A percentile compares a stretch with the other conserved stretches of the same genome.
phyloP scores from a whole-genome alignment of 306 rosid genomes.

The Cucurbita argyrosperma region DNA sequence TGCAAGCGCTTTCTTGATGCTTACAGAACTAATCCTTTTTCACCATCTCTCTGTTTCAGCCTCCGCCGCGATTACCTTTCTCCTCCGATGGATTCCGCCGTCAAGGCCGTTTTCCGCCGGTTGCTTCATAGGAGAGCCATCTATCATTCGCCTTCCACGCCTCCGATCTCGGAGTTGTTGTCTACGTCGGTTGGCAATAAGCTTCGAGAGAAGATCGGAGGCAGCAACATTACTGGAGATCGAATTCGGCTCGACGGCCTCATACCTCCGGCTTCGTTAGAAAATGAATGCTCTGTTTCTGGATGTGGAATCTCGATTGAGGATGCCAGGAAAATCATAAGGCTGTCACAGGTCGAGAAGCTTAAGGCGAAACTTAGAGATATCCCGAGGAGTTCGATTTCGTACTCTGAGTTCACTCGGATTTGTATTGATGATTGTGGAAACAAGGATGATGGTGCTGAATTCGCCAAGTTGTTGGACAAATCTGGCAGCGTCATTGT shows the following conservation, averaged over 20 bases:
- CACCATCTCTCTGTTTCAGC: constrained; percentile 3
- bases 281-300: neutral
- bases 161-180: constrained; percentile 34
- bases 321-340: constrained; percentile 60
- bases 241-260: constrained; percentile 18
- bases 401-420: constrained; percentile 33
- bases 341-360: constrained; percentile 42
- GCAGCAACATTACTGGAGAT: constrained; percentile 14
- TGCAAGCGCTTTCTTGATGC: constrained; percentile 18
- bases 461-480: constrained; percentile 58
- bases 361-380: constrained; percentile 42
- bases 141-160: constrained; percentile 17
- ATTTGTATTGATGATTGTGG: constrained; percentile 44
- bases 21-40: constrained; percentile 1
- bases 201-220: constrained; percentile 23
- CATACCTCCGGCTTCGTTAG: constrained; percentile 6
- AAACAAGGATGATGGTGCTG: constrained; percentile 37
- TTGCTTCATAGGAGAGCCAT: constrained; percentile 31
- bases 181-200: constrained; percentile 43
- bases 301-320: constrained; percentile 24
- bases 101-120: constrained; percentile 30
- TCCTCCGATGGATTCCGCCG: constrained; percentile 16
- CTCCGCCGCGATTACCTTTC: constrained; percentile 29
- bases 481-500: constrained; percentile 72
- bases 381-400: constrained; percentile 31